Evolutionary conservation across 192 early-diverging fungal genomes (phyloP).

Genomic region (Podila verticillata): DNA sequence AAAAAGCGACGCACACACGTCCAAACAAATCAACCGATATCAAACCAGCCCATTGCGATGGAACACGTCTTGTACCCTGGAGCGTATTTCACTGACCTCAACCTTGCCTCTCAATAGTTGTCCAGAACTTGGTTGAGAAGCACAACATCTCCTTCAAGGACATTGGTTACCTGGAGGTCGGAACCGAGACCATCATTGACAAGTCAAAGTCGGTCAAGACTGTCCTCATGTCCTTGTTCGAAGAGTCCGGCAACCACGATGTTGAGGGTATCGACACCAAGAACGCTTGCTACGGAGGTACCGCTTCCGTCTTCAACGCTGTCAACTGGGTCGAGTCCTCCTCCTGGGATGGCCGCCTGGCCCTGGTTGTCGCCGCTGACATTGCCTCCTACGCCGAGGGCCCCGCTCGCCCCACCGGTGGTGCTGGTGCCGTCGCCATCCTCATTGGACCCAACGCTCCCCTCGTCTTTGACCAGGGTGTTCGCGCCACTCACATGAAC

Average conservation of each 20-base stretch:
- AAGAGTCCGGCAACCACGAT: constrained; percentile 88
- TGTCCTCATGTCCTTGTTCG: constrained; percentile 95
- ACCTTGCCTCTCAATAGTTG: constrained; percentile 65
- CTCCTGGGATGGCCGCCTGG: constrained; percentile 93
- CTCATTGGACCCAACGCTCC: constrained; percentile 94
- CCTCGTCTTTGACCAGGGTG: constrained; percentile 87
- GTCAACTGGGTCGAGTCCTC: constrained; percentile 97
- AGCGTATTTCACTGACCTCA: too few species aligned
- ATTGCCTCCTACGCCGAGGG: constrained; percentile 97
- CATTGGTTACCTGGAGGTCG: constrained; percentile 96
- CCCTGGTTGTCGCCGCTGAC: constrained; percentile 91
- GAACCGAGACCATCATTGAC: constrained; percentile 99
- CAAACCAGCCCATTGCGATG: neutral
- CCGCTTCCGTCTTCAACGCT: constrained; percentile 94
- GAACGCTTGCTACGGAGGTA: constrained; percentile 99
- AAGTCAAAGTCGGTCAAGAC: constrained; percentile 99
- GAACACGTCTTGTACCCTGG: too few species aligned
- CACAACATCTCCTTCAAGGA: constrained; percentile 85
- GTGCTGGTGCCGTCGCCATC: constrained; percentile 91
- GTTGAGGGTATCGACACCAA: constrained; percentile 98
- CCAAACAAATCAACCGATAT: neutral
- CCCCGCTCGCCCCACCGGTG: constrained; percentile 92
- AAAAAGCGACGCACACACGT: neutral
- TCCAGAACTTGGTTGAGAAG: constrained; percentile 93
- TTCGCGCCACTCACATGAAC: constrained; percentile 94